A percentile compares a stretch with the other conserved stretches of the same genome.
These are phyloP conservation scores for Fusarium transvaalense DNA, from an alignment of 2,329 filamentous ascomycete genomes.

Conservation along the genomic window DNA sequence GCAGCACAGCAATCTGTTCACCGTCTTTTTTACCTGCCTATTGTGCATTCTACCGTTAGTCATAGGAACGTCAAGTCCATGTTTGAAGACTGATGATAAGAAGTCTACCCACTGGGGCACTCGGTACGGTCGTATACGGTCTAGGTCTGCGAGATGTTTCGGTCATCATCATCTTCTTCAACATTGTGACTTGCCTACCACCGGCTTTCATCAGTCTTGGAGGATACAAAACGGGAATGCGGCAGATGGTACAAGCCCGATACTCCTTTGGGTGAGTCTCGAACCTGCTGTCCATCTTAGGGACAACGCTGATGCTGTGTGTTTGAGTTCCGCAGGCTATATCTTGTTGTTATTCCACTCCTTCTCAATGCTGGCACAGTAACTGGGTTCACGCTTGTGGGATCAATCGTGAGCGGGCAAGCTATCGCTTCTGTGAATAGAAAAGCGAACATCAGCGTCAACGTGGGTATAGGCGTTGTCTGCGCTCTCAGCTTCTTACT, in stretches of 20 bases:
- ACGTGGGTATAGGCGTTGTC: slow-evolving; percentile 68
- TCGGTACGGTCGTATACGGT: slow-evolving; percentile 66
- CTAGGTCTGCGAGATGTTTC: slow-evolving; percentile 67
- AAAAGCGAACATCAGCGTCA: slow-evolving; percentile 60
- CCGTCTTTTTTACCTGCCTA: slow-evolving; percentile 70
- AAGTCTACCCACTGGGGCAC: slow-evolving; percentile 69
- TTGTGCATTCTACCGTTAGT: slow-evolving; percentile 69
- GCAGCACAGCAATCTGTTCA: slow-evolving; percentile 68
- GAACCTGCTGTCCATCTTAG: background rate
- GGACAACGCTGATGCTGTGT: slow-evolving; percentile 13
- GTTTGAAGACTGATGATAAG: slow-evolving; percentile 11
- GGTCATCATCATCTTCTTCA: slow-evolving; percentile 71
- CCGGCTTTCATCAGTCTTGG: slow-evolving; percentile 68
- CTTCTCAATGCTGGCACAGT: slow-evolving; percentile 69
- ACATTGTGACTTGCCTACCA: slow-evolving; percentile 64
- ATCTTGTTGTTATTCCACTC: slow-evolving; percentile 64
- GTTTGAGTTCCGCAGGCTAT: slow-evolving; percentile 50
- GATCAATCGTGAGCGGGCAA: slow-evolving; percentile 68
- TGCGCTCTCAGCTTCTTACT: slow-evolving; percentile 65
- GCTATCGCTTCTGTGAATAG: slow-evolving; percentile 62
- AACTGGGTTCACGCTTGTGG: slow-evolving; percentile 69
- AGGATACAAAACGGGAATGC: slow-evolving; percentile 68
- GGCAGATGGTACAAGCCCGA: slow-evolving; percentile 71
- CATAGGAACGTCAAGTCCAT: background rate
- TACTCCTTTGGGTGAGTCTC: slow-evolving; percentile 66